Percentiles rank a stretch among this genome's conserved stretches.
phyloP scores from a whole-genome alignment of 257 asterid genomes.

The Solanum chiquidenum region DNA sequence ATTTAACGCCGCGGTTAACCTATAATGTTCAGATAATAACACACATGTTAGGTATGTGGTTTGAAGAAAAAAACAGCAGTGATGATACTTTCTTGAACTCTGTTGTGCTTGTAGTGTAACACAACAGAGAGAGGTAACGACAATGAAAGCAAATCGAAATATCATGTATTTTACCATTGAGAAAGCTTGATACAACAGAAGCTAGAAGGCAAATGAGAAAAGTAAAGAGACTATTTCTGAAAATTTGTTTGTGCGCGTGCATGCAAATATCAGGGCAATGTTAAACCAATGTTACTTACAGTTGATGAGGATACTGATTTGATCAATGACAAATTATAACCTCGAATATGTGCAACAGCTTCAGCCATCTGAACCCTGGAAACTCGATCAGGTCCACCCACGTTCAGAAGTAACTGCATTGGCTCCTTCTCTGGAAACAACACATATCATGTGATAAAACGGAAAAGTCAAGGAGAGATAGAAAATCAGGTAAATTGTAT shows the following conservation, averaged over 20 bases:
- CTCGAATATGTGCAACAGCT: slow-evolving; percentile 63
- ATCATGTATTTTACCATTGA: background rate
- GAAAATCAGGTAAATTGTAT: background rate
- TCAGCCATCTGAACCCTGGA: slow-evolving; percentile 98
- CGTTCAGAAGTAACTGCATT: slow-evolving; percentile 58
- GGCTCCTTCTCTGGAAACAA: slow-evolving; percentile 35
- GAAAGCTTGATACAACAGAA: background rate
- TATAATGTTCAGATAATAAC: slow-evolving; percentile 10
- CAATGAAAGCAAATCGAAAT: background rate
- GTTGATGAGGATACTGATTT: slow-evolving; percentile 72
- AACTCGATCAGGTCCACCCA: slow-evolving; percentile 79
- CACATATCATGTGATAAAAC: slow-evolving; percentile 2
- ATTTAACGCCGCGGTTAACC: slow-evolving; percentile 91
- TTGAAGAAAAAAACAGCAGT: background rate
- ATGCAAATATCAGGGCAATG: background rate
- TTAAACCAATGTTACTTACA: slow-evolving; percentile 26
- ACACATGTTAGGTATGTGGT: background rate
- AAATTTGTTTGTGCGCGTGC: background rate
- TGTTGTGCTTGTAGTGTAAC: background rate
- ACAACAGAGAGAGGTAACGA: background rate
- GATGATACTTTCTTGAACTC: background rate
- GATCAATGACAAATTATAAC: slow-evolving; percentile 56
- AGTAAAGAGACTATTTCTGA: background rate
- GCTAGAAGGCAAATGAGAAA: background rate
- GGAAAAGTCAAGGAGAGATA: background rate